These are phyloP conservation scores for Plantago ovata DNA, from an alignment of 257 asterid species.

Conservation along the genomic window DNA sequence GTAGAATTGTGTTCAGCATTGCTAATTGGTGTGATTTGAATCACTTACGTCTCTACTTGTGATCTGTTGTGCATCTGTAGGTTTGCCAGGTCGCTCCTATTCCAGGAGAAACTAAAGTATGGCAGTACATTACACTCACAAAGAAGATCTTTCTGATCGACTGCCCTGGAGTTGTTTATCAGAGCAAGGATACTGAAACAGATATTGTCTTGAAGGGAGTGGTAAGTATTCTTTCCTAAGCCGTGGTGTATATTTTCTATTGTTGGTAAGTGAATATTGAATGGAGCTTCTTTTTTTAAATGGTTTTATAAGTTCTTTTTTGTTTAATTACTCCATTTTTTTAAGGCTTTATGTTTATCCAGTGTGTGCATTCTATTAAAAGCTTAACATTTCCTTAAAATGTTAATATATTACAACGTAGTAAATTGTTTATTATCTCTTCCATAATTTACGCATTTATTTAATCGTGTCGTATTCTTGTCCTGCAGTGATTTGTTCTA, in stretches of 20 bases:
- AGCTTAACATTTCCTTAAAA: no score
- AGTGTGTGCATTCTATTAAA: no score
- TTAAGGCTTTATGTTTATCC: no score
- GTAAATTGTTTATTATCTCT: no score
- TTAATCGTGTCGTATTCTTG: no score
- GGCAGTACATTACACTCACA: constrained; percentile 96
- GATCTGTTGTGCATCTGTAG: constrained; percentile 32
- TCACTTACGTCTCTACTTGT: not conserved
- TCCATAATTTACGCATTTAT: no score
- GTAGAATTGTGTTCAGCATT: not conserved
- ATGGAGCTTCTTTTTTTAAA: no score
- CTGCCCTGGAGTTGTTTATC: constrained; percentile 97
- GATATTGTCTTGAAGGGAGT: constrained; percentile 97
- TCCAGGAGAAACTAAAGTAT: constrained; percentile 97
- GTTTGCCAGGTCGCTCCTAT: constrained; percentile 98
- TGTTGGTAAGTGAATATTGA: no score
- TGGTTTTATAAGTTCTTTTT: no score
- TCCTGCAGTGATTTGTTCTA: no score
- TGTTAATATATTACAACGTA: no score
- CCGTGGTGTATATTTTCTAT: constrained; percentile 14
- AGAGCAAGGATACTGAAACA: constrained; percentile 74
- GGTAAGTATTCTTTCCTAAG: constrained; percentile 43
- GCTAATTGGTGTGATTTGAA: not conserved
- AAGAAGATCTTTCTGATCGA: constrained; percentile 87
- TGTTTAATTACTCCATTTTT: no score